Percentiles rank a stretch among this genome's conserved stretches.
Evolutionary conservation across 2,329 filamentous ascomycete genomes (phyloP).

Genomic region (Lachnellula willkommii): DNA sequence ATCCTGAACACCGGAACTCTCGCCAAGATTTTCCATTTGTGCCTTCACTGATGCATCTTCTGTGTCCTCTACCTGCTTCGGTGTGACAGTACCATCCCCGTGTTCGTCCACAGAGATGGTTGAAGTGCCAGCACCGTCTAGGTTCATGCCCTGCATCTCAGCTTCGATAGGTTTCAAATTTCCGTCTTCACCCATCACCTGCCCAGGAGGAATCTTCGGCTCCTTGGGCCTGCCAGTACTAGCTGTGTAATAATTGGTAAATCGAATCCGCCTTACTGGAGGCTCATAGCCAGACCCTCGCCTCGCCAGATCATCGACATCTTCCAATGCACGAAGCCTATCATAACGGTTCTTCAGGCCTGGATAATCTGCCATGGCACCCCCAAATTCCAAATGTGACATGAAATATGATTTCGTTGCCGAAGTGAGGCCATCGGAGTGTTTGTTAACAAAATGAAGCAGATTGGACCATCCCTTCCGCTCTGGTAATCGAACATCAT

Average conservation of each 20-base stretch:
- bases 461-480: slow-evolving; percentile 64
- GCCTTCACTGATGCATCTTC: slow-evolving; percentile 9
- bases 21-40: slow-evolving; percentile 24
- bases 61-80: slow-evolving; percentile 28
- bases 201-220: slow-evolving; percentile 30
- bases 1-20: slow-evolving; percentile 24
- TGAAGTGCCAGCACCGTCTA: slow-evolving; percentile 8
- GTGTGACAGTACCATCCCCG: slow-evolving; percentile 32
- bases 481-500: slow-evolving; percentile 65
- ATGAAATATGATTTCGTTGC: slow-evolving; percentile 69
- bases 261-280: slow-evolving; percentile 56
- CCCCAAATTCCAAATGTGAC: slow-evolving; percentile 78
- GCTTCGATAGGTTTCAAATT: slow-evolving; percentile 13
- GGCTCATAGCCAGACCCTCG: slow-evolving; percentile 19
- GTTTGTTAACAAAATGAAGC: slow-evolving; percentile 75
- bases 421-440: slow-evolving; percentile 60
- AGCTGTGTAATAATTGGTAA: slow-evolving; percentile 88
- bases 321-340: slow-evolving; percentile 65
- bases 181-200: slow-evolving; percentile 16
- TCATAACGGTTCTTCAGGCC: slow-evolving; percentile 66
- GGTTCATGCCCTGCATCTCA: slow-evolving; percentile 23
- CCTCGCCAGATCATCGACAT: slow-evolving; percentile 51
- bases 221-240: slow-evolving; percentile 66
- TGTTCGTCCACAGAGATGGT: slow-evolving; percentile 35
- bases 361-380: slow-evolving; percentile 70